Base-by-base conservation (phyloP, 78 protist species). In the Dictyostelium firmibasis region DNA sequence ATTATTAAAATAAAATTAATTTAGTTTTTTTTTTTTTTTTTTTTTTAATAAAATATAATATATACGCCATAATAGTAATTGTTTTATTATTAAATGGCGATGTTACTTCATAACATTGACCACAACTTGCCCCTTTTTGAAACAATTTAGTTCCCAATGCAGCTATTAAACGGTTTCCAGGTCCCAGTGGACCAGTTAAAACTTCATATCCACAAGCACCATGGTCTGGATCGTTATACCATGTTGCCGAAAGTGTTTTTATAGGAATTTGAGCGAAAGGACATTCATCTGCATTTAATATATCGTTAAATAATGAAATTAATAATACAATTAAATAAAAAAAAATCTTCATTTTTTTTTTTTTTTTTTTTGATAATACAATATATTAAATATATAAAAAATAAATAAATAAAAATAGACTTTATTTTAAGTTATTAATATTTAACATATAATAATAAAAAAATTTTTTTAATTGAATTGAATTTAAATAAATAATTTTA, bases 21-120 rank as follows among this genome's bases (percentile, higher is more conserved):
- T n/a, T n/a, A n/a, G n/a, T 44, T 9, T 44, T 38, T 38, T 4
- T 4, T 38, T 2, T 4, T 38, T 38, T 38, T 38, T 4, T 38
- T 2, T 38, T 38, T 2, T 38, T 38, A 38, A 38, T 2, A 44
- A 44, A 44, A 44, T 44, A 10, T 8, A 9, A 8, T 44, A 57
- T 27, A 57, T 57, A 57, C 67, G 67, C 76, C 44, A 64, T 35
- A 16, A 81, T 83, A 23, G 31, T 27, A 18, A 77, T 35, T 3
- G 57, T 47, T 41, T 14, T 20, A 89, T 81, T 27, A 31, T 79
- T 70, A 36, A 69, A 23, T 33, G 83, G 60, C 11, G 82, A 81
- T 0, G 70, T 33, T 36, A 89, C 35, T 20, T 89, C 74, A 33
- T 69, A 81, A 69, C 94, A 81, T 33, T 38, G 72, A n/a, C 94